phyloP scores from a whole-genome alignment of 2,329 filamentous ascomycete species.

The Didymella arachidicola region DNA sequence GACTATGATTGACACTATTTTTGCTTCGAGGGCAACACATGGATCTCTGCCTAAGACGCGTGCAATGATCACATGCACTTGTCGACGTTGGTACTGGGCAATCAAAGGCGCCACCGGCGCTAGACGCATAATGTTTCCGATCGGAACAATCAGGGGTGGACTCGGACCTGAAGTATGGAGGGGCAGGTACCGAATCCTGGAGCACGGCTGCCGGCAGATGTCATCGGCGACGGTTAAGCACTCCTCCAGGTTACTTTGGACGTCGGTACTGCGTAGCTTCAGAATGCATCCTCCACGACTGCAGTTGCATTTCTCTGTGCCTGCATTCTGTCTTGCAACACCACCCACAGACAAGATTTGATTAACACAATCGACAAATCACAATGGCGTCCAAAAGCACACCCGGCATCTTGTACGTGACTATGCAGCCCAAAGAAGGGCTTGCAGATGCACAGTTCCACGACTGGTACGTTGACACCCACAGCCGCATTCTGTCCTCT shows the following conservation, averaged over 20 bases:
- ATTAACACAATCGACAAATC: not conserved
- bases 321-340: not conserved
- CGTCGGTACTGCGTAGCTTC: not conserved
- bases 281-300: slow-evolving; percentile 1
- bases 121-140: slow-evolving; percentile 25
- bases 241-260: slow-evolving; percentile 14
- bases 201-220: slow-evolving; percentile 44
- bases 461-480: slow-evolving; percentile 59
- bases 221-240: slow-evolving; percentile 36
- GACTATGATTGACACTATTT: slow-evolving; percentile 5
- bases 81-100: not conserved
- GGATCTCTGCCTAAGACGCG: not conserved
- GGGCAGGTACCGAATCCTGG: not conserved
- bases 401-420: slow-evolving; percentile 80
- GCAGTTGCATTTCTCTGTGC: not conserved
- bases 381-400: slow-evolving; percentile 56
- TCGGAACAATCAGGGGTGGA: slow-evolving; percentile 39
- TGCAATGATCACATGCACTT: not conserved
- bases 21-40: not conserved
- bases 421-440: slow-evolving; percentile 78
- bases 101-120: not conserved
- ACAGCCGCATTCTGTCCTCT: slow-evolving; percentile 31
- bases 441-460: slow-evolving; percentile 76
- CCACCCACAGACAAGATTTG: not conserved
- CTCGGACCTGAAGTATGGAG: slow-evolving; percentile 7